phyloP scores from a whole-genome alignment of 768 basidiomycete genomes.

The Galerina sulciceps region DNA sequence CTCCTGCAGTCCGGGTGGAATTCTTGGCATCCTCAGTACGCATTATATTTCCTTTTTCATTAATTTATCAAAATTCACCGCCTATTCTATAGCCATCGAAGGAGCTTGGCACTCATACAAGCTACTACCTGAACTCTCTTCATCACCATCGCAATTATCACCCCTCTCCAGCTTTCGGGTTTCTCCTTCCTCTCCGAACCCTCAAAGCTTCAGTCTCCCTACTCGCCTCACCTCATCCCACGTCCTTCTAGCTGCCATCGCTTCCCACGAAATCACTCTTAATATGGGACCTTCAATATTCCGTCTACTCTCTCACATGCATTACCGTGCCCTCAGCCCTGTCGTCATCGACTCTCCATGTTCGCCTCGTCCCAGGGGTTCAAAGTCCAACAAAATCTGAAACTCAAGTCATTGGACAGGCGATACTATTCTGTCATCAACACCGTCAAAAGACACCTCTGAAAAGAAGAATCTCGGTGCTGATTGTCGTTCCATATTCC shows the following conservation, averaged over 20 bases:
- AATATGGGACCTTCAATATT: constrained; percentile 73
- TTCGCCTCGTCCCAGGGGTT: constrained; percentile 22
- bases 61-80: background rate
- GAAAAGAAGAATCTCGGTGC: constrained; percentile 45
- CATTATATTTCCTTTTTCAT: background rate
- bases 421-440: constrained; percentile 50
- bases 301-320: constrained; percentile 60
- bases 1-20: constrained; percentile 52
- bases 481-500: constrained; percentile 63
- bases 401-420: constrained; percentile 41
- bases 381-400: constrained; percentile 17
- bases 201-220: constrained; percentile 34
- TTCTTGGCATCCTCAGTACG: constrained; percentile 55
- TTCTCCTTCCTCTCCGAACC: constrained; percentile 29
- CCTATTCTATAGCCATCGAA: constrained; percentile 37
- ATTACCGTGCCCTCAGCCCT: constrained; percentile 51
- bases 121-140: constrained; percentile 23
- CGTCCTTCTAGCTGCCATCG: constrained; percentile 52
- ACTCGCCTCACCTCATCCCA: constrained; percentile 61
- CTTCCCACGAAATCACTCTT: constrained; percentile 55
- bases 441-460: constrained; percentile 19
- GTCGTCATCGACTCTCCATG: constrained; percentile 25
- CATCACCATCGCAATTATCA: constrained; percentile 10
- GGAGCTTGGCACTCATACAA: constrained; percentile 48
- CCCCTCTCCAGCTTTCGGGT: constrained; percentile 34